Evolutionary conservation across 2,329 filamentous ascomycete species (phyloP), one percentile per base, ranked within the genome.

Genomic region (Diaporthe caulivora): DNA sequence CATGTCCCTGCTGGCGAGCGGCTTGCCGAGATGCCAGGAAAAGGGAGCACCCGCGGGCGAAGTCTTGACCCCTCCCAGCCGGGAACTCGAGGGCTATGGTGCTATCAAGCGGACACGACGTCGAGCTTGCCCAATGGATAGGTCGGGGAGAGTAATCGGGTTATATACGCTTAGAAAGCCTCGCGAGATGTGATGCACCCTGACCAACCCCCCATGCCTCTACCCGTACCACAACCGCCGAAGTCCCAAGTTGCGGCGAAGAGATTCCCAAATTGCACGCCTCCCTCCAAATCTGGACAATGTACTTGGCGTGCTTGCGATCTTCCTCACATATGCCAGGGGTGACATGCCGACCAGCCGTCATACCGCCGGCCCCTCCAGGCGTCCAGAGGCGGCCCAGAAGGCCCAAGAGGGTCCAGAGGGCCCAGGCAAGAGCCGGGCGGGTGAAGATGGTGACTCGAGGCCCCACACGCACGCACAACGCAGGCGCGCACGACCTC

Each of bases 1-100:
- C 62, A 51, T 65, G 60, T 37, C 60, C 60, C 44, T 65, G 60
- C 15, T 65, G 60, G 60, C 31, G 60, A 65, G 60, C 60, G 60
- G 62, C 44, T 51, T 65, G 62, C 62, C 62, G 62, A 65, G 44
- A 65, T 51, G 62, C 60, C 44, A 65, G 62, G 62, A 65, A 65
- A 53, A 70, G 65, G 64, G 71, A 73, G 64, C 34, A 55, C 37
- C 71, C 71, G 70, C 70, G 54, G 62, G 58, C 49, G 51, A 64
- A 65, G 42, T 73, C 71, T 62, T 65, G 70, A 64, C 57, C 40
- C 55, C 24, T 24, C 24, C 51, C 15, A 26, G n/a, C 24, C 70
- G 58, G 37, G 26, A 31, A 15, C 21, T 24, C 44, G 62, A 51
- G 62, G 21, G 62, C 31, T 67, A 37, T 67, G 70, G 70, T 24